Evolutionary conservation across 208 protist species (phyloP), one percentile per base, ranked within the genome.

Genomic region (Wallacemonas collosoma): DNA sequence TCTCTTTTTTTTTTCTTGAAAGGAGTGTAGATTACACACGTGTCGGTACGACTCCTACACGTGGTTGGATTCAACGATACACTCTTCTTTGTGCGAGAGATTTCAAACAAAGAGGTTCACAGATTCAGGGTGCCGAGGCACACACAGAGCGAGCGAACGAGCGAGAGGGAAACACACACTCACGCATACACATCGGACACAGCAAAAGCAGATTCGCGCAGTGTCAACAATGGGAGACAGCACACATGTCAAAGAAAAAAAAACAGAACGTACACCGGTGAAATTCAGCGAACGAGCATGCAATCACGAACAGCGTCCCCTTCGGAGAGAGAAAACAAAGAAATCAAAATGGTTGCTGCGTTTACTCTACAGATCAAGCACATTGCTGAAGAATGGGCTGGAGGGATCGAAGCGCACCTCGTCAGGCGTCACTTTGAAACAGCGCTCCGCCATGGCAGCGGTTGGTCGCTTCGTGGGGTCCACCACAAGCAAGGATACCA

Each of bases 321-420:
- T 39, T 6, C 8, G 17, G 8, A 65, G 38, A 72, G 64, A 53
- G 54, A 73, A 73, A 65, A 73, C 2, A 75, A 73, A 73, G 1
- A 65, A 71, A 44, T 0, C 36, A 9, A 71, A 60, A 60, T 47
- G 43, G 7, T 38, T 40, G 9, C 39, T 14, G 9, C 39, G 11
- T 14, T 60, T 17, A 14, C 58, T 41, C 77, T 65, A 92, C 36
- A 94, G 75, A 38, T 92, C 85, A 1, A 89, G 66, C 35, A 91
- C 81, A 67, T 95, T 90, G 68, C 77, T 90, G 70, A 95, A 93
- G 61, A 95, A 95, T 0, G 80, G 87, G 44, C 85, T 83, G 0
- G 62, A 68, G 2, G 61, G 47, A 67, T 95, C 79, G 57, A 95
- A 93, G 17, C 75, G 63, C 2, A 95, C 80, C 35, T 83, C 76